phyloP scores from a whole-genome alignment of 2,329 filamentous ascomycete genomes.

The Fusarium sacchari region DNA sequence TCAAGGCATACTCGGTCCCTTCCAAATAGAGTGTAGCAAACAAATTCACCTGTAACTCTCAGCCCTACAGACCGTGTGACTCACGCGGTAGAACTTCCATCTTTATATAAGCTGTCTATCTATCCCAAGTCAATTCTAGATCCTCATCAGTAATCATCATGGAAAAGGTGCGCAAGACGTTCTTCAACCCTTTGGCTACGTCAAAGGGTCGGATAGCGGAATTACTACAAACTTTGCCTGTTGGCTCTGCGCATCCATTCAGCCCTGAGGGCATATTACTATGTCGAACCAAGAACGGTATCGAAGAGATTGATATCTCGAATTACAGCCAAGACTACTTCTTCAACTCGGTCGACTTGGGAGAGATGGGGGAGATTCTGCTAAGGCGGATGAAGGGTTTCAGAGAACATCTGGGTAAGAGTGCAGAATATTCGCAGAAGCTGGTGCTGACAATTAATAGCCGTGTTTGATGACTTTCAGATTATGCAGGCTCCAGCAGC shows the following conservation, averaged over 20 bases:
- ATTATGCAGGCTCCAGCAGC: conserved; percentile 15
- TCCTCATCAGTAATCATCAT: not conserved
- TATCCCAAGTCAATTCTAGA: not conserved
- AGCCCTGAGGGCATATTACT: conserved; percentile 16
- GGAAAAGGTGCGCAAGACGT: conserved; percentile 23
- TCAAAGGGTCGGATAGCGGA: conserved; percentile 15
- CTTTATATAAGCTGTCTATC: not conserved
- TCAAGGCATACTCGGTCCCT: not conserved
- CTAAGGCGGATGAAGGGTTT: conserved; percentile 3
- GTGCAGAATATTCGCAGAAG: rapidly evolving
- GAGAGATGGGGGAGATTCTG: not conserved
- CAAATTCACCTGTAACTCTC: not conserved
- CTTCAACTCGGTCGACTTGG: conserved; percentile 8
- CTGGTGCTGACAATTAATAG: not conserved
- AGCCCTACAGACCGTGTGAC: not conserved
- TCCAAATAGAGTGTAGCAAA: not conserved
- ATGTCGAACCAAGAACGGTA: conserved; percentile 1
- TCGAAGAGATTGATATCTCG: conserved; percentile 13
- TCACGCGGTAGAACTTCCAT: not conserved
- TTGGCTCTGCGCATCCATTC: conserved; percentile 16
- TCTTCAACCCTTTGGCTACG: conserved; percentile 19
- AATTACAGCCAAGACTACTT: conserved; percentile 1
- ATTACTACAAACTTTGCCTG: not conserved
- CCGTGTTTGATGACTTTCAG: conserved; percentile 5
- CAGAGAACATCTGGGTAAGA: not conserved